phyloP scores from a whole-genome alignment of 371 early-diverging fungal genomes.

The Saksenaea vasiformis region DNA sequence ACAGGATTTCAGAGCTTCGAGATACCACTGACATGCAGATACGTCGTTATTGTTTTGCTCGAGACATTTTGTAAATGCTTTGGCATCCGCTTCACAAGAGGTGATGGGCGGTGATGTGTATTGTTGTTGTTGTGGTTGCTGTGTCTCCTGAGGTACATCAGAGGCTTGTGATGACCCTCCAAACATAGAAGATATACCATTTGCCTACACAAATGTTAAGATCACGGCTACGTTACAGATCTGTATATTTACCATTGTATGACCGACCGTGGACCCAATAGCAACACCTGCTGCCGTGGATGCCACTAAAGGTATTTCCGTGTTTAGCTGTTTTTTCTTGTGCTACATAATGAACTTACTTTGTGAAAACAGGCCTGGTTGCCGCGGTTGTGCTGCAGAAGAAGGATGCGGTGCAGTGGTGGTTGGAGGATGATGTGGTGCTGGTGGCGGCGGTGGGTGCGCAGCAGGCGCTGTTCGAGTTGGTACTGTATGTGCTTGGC shows the following conservation, averaged over 20 bases:
- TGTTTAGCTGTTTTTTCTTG: neutral
- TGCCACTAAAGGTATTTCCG: conserved; percentile 55
- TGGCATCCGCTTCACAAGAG: conserved; percentile 73
- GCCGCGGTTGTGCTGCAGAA: neutral
- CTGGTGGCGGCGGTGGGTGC: no score
- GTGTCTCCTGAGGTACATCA: conserved; percentile 14
- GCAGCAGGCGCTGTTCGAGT: neutral
- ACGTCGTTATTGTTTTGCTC: conserved; percentile 74
- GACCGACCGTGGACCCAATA: conserved; percentile 83
- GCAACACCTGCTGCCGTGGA: conserved; percentile 94
- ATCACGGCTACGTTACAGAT: neutral
- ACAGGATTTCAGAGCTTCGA: conserved; percentile 81
- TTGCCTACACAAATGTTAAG: conserved; percentile 43
- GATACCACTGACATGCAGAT: conserved; percentile 73
- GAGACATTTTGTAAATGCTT: conserved; percentile 78
- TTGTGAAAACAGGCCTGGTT: conserved; percentile 17
- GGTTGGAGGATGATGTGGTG: no score
- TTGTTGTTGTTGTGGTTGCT: conserved; percentile 15
- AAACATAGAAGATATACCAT: conserved; percentile 65
- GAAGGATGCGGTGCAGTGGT: neutral
- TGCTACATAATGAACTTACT: conserved; percentile 1
- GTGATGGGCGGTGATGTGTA: neutral
- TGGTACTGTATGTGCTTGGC: conserved; percentile 1
- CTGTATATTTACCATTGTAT: conserved; percentile 19
- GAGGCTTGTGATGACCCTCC: conserved; percentile 45